phyloP scores from a whole-genome alignment of 2,329 filamentous ascomycete species.

The Clonostachys byssicola region DNA sequence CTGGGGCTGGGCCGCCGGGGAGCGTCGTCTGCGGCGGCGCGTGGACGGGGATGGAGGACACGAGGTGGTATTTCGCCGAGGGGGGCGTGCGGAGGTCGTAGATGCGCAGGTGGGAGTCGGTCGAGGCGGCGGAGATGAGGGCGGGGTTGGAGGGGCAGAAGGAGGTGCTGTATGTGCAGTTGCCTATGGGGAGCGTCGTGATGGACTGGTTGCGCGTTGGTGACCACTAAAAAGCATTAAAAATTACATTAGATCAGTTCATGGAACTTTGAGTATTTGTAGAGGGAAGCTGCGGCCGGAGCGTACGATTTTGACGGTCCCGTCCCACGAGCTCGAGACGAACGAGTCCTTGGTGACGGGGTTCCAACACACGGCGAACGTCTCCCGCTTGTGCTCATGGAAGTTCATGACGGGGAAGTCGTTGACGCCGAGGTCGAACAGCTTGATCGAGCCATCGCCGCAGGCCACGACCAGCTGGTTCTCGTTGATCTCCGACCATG shows the following conservation, averaged over 20 bases:
- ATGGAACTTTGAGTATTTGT: neutral
- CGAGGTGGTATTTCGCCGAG: constrained; percentile 83
- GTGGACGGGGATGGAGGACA: constrained; percentile 79
- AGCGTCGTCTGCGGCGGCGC: constrained; percentile 40
- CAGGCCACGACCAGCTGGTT: constrained; percentile 87
- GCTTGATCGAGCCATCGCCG: constrained; percentile 90
- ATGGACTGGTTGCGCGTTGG: constrained; percentile 72
- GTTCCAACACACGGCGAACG: constrained; percentile 92
- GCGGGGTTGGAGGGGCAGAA: constrained; percentile 87
- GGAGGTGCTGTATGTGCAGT: constrained; percentile 88
- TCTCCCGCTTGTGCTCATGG: constrained; percentile 89
- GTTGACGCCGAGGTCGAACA: constrained; percentile 80
- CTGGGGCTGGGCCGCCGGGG: constrained; percentile 25
- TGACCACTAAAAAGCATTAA: constrained; percentile 60
- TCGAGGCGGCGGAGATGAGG: constrained; percentile 81
- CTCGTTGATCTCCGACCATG: constrained; percentile 96
- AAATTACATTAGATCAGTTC: neutral
- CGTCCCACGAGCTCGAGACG: constrained; percentile 91
- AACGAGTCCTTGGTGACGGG: constrained; percentile 88
- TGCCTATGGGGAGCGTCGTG: constrained; percentile 83
- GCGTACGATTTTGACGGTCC: constrained; percentile 80
- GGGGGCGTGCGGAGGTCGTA: constrained; percentile 89
- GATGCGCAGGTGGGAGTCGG: constrained; percentile 83
- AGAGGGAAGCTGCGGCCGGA: neutral
- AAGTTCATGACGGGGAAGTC: constrained; percentile 89